Evolutionary conservation across 345 rosid genomes (phyloP).

Genomic region (Moricandia moricandioides): DNA sequence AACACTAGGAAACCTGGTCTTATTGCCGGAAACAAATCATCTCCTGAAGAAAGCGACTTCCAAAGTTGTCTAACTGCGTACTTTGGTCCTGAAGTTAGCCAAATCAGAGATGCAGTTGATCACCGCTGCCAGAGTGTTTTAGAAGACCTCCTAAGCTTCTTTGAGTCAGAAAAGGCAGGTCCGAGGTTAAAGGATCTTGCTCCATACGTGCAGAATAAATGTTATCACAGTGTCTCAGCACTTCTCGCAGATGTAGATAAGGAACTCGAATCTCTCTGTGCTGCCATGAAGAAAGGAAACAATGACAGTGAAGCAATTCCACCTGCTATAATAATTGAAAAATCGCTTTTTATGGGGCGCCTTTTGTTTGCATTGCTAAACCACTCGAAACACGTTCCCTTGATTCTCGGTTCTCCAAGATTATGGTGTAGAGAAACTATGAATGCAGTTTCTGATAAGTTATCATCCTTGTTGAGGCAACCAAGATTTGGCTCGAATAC

Average conservation of each 20-base stretch:
- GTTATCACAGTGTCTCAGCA: slow-evolving; percentile 70
- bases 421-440: slow-evolving; percentile 74
- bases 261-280: slow-evolving; percentile 61
- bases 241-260: slow-evolving; percentile 61
- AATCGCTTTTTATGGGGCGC: slow-evolving; percentile 89
- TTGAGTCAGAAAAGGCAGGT: slow-evolving; percentile 91
- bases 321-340: slow-evolving; percentile 69
- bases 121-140: slow-evolving; percentile 65
- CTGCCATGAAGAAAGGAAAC: slow-evolving; percentile 47
- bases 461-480: slow-evolving; percentile 62
- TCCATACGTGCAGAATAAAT: slow-evolving; percentile 72
- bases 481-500: slow-evolving; percentile 48
- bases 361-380: slow-evolving; percentile 79
- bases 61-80: slow-evolving; percentile 76
- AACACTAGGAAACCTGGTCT: slow-evolving; percentile 52
- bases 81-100: slow-evolving; percentile 87
- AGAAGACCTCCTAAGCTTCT: slow-evolving; percentile 81
- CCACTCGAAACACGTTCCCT: slow-evolving; percentile 76
- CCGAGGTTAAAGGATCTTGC: slow-evolving; percentile 76
- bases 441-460: slow-evolving; percentile 61
- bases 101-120: slow-evolving; percentile 84
- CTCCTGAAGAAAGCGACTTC: slow-evolving; percentile 64
- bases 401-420: slow-evolving; percentile 90
- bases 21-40: slow-evolving; percentile 45
- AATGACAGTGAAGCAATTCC: slow-evolving; percentile 42